A percentile compares a stretch with the other conserved stretches of the same genome.
phyloP scores from a whole-genome alignment of 768 basidiomycete species.

The Cystobasidium ongulense region DNA sequence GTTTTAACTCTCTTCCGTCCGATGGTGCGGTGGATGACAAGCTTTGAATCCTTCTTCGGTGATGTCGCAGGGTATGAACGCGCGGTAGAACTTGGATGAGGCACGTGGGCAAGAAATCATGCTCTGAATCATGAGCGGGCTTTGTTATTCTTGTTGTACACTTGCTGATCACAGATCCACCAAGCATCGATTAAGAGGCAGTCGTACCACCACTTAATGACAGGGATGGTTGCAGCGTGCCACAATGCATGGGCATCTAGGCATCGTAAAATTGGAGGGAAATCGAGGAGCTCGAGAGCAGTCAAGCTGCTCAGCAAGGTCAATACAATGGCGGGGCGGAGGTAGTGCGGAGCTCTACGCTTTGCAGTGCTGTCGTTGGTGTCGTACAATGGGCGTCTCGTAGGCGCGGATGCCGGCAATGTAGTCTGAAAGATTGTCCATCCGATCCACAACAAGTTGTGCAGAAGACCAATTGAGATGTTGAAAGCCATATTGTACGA shows the following conservation, averaged over 20 bases:
- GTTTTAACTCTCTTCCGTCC: no score
- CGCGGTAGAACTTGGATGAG: no score
- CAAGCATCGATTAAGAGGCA: constrained; percentile 65
- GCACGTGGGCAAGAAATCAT: neutral
- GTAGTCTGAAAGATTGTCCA: constrained; percentile 56
- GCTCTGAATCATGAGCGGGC: neutral
- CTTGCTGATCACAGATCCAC: constrained; percentile 36
- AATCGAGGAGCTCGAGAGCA: constrained; percentile 79
- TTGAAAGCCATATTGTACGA: constrained; percentile 86
- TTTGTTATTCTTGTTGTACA: neutral
- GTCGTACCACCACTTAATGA: constrained; percentile 74
- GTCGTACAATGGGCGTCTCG: constrained; percentile 50
- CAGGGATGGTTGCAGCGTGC: constrained; percentile 76
- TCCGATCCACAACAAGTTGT: constrained; percentile 72
- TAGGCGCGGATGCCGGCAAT: constrained; percentile 52
- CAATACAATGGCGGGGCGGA: constrained; percentile 49
- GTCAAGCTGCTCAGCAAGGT: constrained; percentile 65
- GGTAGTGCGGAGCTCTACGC: constrained; percentile 37
- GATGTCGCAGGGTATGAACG: no score
- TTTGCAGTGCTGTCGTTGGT: constrained; percentile 46
- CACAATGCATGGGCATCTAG: constrained; percentile 89
- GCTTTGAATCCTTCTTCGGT: no score
- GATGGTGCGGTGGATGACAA: no score
- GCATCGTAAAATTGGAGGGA: constrained; percentile 61
- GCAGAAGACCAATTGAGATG: constrained; percentile 61